Percentiles rank a stretch among this genome's conserved stretches.
Conservation (phyloP, 202 grass and related monocot species). For the Hordeum pubiflorum region DNA sequence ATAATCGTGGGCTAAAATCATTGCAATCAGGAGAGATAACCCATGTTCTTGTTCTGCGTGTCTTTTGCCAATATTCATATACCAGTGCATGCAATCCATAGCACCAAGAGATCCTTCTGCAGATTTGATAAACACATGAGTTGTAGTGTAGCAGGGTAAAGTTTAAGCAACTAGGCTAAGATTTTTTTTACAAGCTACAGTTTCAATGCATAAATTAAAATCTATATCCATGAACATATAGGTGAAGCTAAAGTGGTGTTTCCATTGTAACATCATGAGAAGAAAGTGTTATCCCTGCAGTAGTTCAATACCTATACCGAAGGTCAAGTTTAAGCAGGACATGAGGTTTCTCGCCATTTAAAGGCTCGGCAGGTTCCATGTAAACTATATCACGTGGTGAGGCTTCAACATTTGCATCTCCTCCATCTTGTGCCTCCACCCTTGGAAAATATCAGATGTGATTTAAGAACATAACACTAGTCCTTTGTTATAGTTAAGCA, state of each 20-base stretch:
- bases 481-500: not conserved
- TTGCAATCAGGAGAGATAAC: constrained; percentile 47
- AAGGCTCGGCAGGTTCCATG: constrained; percentile 50
- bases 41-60: constrained; percentile 77
- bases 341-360: constrained; percentile 53
- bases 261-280: not conserved
- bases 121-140: constrained; percentile 17
- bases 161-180: not conserved
- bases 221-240: constrained; percentile 9
- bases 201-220: not conserved
- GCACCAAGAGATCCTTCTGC: constrained; percentile 68
- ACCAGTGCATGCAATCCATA: constrained; percentile 50
- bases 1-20: constrained; percentile 40
- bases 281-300: not conserved
- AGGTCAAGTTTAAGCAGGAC: constrained; percentile 72
- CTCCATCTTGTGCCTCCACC: constrained; percentile 86
- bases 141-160: not conserved
- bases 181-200: not conserved
- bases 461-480: constrained; percentile 14
- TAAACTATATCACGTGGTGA: constrained; percentile 79
- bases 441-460: constrained; percentile 29
- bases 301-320: constrained; percentile 59
- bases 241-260: not conserved
- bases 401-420: constrained; percentile 72
- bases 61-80: constrained; percentile 86